Evolutionary conservation across 768 basidiomycete genomes (phyloP), one percentile per base, ranked within the genome.

Genomic region (Asterophora parasitica): DNA sequence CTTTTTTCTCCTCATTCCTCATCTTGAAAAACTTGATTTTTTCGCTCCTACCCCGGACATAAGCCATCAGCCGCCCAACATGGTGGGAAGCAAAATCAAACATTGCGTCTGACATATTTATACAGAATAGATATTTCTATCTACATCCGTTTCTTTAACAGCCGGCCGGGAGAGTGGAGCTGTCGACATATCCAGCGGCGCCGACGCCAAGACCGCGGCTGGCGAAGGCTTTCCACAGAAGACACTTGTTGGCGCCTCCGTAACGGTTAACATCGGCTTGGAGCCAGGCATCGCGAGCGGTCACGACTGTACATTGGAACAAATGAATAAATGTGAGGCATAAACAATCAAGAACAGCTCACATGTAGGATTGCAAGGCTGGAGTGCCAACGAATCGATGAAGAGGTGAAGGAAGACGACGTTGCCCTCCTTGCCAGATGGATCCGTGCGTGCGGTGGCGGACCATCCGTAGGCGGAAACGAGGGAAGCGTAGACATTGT

Each of bases 201-300:
- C 62, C 60, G 11, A 67, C 58, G 9, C 76, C 77, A 13, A 79
- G 61, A 7, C 77, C 77, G 12, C 69, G 67, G 58, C 71, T 74
- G n/a, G 75, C 75, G 50, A 78, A 79, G 3, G 64, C 69, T 8
- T 58, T 64, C 73, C 72, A 78, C 16, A 79, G 57, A 6, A 62
- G 40, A 54, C 76, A 77, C 42, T 59, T 65, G 59, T 79, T 74
- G 7, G 65, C 70, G 16, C 77, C 76, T 9, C 30, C 55, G 56
- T 68, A 78, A 7, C 74, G 64, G 62, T 74, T 76, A 13, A 50
- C 59, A 51, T 79, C 77, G 1, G 77, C 76, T 53, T 76, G 76
- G 39, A 77, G 66, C 72, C 71, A 73, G 4, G 76, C 76, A 53
- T 74, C 67, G 40, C 77, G 70, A 13, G 71, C 74, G n/a, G 58